These are phyloP conservation scores for Mycena indigotica DNA, from an alignment of 768 basidiomycete genomes.

Conservation along the genomic window DNA sequence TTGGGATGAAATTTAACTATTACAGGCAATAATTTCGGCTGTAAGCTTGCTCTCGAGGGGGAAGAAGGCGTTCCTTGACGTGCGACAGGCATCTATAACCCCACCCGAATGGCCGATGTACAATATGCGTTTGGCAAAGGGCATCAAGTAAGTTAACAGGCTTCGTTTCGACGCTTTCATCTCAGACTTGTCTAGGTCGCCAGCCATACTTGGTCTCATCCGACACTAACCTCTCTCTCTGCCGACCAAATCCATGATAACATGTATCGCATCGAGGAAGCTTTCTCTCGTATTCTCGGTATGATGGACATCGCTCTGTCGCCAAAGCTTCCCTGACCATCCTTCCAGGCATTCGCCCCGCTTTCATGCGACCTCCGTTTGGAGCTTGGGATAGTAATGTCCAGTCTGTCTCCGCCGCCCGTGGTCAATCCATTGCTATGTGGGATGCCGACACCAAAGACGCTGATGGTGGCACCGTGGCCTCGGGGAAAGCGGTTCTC, in stretches of 20 bases:
- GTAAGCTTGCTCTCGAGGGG: background rate
- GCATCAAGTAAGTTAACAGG: too few relatives aligned
- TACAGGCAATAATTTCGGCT: background rate
- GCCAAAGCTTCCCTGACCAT: too few relatives aligned
- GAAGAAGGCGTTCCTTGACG: background rate
- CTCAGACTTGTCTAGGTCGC: constrained; percentile 27
- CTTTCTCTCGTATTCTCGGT: constrained; percentile 32
- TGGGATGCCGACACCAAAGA: constrained; percentile 46
- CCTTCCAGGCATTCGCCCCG: constrained; percentile 36
- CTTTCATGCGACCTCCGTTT: constrained; percentile 46
- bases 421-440: constrained; percentile 34
- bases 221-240: constrained; percentile 34
- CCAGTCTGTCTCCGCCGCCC: constrained; percentile 32
- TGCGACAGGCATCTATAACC: constrained; percentile 14
- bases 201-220: constrained; percentile 50
- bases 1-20: background rate
- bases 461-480: constrained; percentile 29
- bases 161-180: background rate
- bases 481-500: constrained; percentile 27
- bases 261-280: constrained; percentile 37
- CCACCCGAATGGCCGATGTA: constrained; percentile 8
- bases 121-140: constrained; percentile 18
- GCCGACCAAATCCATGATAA: constrained; percentile 37
- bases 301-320: constrained; percentile 27
- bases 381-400: constrained; percentile 46